Conservation (phyloP, 2,329 filamentous ascomycete species). For the Ceratocystis alfenasii region DNA sequence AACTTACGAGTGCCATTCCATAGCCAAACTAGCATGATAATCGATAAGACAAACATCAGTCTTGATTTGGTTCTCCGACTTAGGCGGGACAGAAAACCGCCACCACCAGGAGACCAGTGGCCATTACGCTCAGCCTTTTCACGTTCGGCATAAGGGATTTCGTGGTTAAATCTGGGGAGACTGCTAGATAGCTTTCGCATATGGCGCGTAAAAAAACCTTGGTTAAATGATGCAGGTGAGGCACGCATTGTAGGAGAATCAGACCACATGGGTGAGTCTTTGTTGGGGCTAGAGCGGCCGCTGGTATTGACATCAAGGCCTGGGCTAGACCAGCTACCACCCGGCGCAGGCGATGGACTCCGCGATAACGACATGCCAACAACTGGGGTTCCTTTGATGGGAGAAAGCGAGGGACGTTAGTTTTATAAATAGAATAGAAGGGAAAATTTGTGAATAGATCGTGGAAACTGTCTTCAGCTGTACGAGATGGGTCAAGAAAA, state of each 20-base stretch:
- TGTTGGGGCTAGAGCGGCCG: conserved; percentile 52
- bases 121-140: conserved; percentile 55
- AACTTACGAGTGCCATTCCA: conserved; percentile 65
- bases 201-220: conserved; percentile 78
- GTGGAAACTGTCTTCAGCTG: background rate
- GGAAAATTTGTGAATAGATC: background rate
- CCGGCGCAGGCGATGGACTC: conserved; percentile 72
- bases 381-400: conserved; percentile 41
- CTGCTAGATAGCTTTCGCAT: conserved; percentile 69
- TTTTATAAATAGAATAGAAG: background rate
- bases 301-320: conserved; percentile 59
- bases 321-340: conserved; percentile 80
- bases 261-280: conserved; percentile 19
- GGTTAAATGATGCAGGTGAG: conserved; percentile 67
- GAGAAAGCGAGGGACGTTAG: conserved; percentile 13
- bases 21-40: conserved; percentile 50
- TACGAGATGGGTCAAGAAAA: background rate
- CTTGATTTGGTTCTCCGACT: conserved; percentile 55
- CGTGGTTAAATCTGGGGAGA: conserved; percentile 57
- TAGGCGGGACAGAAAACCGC: conserved; percentile 41
- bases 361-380: conserved; percentile 69
- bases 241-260: conserved; percentile 31
- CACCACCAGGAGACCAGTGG: conserved; percentile 32
- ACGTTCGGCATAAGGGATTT: conserved; percentile 55
- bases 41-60: conserved; percentile 44